Base-by-base conservation (phyloP, 805 yeast species). In the Brettanomyces bruxellensis region DNA sequence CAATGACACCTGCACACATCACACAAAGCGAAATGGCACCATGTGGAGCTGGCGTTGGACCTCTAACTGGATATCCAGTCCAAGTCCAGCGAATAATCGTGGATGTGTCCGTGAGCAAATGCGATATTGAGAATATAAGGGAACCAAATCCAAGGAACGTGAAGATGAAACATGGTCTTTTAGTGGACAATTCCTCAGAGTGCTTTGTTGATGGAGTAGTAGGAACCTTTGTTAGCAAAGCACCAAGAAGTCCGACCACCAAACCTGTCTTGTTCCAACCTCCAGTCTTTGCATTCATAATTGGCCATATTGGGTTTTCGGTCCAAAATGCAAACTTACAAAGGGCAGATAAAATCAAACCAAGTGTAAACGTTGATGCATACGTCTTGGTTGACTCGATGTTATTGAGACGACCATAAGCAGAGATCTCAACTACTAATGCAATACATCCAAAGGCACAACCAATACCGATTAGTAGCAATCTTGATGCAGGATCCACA, bases 231-330 rank as follows among this genome's bases (percentile, higher is more conserved):
- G 96, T 77, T 46, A 82, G 68, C n/a, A 78, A 54, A 3, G 91
- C 89, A 37, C 79, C 73, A 8, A 75, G 51, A 4, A 81, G 55
- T 23, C 95, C 96, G 44, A 84, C 49, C 4, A 70, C 63, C 3
- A 88, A 62, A 38, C 93, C 95, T 30, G 78, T 65, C 45, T 70
- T 71, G 64, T 91, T 91, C 72, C 79, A 78, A 12, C 99, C 99
- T 18, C 97, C 96, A 55, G 86, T 89, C 11, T 70, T 75, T 14
- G 72, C 72, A 61, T 89, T 82, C 90, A 93, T 82, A 44, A 90
- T 84, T 28, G 98, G 95, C 99, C 99, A 93, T 42, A 89, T 70
- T 36, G 99, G 99, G 61, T 93, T 93, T 60, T 90, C 90, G 3
- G 98, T 79, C 66, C 77, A 84, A 55, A 73, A 77, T 8, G 83